Percentiles rank a stretch among this genome's conserved stretches.
These are phyloP conservation scores for Prunella vulgaris DNA, from an alignment of 257 asterid species.

Conservation along the genomic window DNA sequence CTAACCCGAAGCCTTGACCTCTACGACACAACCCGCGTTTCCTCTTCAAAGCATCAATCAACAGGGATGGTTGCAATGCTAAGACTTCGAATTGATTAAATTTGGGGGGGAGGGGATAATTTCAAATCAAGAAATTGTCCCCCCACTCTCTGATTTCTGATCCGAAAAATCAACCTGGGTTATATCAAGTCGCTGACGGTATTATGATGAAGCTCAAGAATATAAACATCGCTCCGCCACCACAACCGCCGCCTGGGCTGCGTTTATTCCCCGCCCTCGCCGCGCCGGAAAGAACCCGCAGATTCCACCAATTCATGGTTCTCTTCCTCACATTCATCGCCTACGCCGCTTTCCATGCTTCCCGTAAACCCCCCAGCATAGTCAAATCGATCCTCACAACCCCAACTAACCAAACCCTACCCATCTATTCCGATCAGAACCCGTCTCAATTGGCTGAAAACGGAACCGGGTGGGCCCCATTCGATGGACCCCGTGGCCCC, in stretches of 20 bases:
- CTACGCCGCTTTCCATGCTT: slow-evolving; percentile 86
- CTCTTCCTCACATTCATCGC: slow-evolving; percentile 72
- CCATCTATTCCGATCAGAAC: slow-evolving; percentile 28
- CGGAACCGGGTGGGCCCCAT: slow-evolving; percentile 82
- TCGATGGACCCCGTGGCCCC: slow-evolving; percentile 70
- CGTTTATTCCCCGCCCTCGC: slow-evolving; percentile 47
- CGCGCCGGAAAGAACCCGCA: slow-evolving; percentile 43
- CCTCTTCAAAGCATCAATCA: not conserved
- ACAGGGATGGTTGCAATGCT: not conserved
- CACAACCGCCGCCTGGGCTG: slow-evolving; percentile 65
- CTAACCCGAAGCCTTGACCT: slow-evolving; percentile 16
- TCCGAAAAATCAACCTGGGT: not conserved
- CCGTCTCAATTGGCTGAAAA: too few species aligned
- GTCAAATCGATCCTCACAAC: slow-evolving; percentile 79
- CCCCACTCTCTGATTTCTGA: not conserved
- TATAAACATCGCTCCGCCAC: slow-evolving; percentile 26
- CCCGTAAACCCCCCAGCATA: slow-evolving; percentile 97
- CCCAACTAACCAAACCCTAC: slow-evolving; percentile 47
- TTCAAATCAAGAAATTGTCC: not conserved
- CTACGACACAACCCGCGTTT: not conserved
- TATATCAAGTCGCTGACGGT: not conserved
- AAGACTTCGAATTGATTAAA: not conserved
- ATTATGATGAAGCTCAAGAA: slow-evolving; percentile 45
- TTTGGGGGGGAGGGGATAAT: not conserved
- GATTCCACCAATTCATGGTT: slow-evolving; percentile 59